phyloP scores from a whole-genome alignment of 441 rosid genomes.

The Mallotus repandus region DNA sequence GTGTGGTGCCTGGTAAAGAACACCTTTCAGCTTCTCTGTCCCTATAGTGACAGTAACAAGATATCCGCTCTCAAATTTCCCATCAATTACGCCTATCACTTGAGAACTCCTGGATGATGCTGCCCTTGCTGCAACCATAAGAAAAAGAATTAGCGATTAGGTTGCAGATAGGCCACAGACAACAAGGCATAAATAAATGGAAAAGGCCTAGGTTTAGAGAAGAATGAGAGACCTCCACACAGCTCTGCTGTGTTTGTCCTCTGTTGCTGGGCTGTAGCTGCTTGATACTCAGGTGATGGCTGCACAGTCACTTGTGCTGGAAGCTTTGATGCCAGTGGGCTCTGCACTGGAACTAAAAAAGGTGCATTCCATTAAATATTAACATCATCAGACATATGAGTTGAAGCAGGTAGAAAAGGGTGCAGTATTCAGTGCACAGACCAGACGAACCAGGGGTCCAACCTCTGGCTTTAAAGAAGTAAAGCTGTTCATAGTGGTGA shows the following conservation, averaged over 20 bases:
- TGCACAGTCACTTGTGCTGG: conserved; percentile 44
- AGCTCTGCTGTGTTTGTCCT: conserved; percentile 37
- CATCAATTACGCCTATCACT: conserved; percentile 89
- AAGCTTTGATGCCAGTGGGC: conserved; percentile 31
- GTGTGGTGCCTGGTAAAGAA: conserved; percentile 65
- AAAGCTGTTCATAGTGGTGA: conserved; percentile 70
- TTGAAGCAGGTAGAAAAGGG: conserved; percentile 1
- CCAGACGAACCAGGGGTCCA: conserved; percentile 54
- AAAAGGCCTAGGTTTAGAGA: neutral
- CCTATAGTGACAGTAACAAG: conserved; percentile 84
- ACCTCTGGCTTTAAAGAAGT: conserved; percentile 58
- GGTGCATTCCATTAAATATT: conserved; percentile 1
- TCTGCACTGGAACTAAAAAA: conserved; percentile 45
- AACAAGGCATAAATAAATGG: too few relatives aligned
- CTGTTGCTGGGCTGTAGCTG: conserved; percentile 45
- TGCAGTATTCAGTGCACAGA: conserved; percentile 21
- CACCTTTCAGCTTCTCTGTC: conserved; percentile 75
- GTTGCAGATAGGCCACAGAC: too few relatives aligned
- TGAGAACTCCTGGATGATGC: conserved; percentile 45
- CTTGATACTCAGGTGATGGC: conserved; percentile 46
- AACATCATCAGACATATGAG: neutral
- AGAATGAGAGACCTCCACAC: conserved; percentile 46
- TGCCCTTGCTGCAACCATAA: conserved; percentile 33
- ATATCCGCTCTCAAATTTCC: conserved; percentile 87
- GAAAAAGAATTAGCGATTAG: neutral